Base-by-base conservation (phyloP, 192 early-diverging fungal genomes). In the Backusella parvicylindrica region DNA sequence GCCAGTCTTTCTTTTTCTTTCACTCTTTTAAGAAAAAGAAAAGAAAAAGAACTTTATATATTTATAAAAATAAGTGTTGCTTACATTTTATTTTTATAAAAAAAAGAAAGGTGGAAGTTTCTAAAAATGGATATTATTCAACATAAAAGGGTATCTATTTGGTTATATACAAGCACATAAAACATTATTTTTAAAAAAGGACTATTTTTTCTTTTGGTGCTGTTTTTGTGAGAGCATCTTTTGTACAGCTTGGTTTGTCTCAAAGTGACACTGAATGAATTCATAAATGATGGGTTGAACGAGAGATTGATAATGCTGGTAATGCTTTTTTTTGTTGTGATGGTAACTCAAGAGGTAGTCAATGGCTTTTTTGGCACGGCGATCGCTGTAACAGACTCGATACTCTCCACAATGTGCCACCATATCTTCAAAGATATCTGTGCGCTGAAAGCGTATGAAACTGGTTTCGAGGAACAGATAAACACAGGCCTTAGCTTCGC, bases 391-490 rank as follows among this genome's bases (percentile, higher is more conserved):
- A 7, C 64, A 60, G 18, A 65, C 66, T 8, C 67, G 64, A 33
- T 76, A 76, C 21, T 71, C 63, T 26, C 84, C 84, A 37, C 75
- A 76, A 38, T 87, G 75, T 43, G 53, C 33, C 12, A 69, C 71
- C 85, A 86, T 85, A 5, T 33, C 32, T 6, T 77, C 66, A 60
- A 47, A 83, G 6, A 49, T 18, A 1, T 50, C 37, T 32, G 77
- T 73, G 31, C 53, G 26, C 21, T 64, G 56, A 50, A 86, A 86
- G 23, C 77, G 64, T 28, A 65, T 26, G 47, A 78, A 86, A 36
- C 77, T 80, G 56, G 47, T 37, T 64, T 86, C 85, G 35, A 86
- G 75, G 15, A 86, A 35, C 12, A 68, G 67, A 11, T 83, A 85
- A 15, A 85, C 70, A 7, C 83, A 75, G 23, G 64, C 33, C 40